These are phyloP conservation scores for Ajuga reptans DNA, from an alignment of 305 asterid species.

Conservation along the genomic window DNA sequence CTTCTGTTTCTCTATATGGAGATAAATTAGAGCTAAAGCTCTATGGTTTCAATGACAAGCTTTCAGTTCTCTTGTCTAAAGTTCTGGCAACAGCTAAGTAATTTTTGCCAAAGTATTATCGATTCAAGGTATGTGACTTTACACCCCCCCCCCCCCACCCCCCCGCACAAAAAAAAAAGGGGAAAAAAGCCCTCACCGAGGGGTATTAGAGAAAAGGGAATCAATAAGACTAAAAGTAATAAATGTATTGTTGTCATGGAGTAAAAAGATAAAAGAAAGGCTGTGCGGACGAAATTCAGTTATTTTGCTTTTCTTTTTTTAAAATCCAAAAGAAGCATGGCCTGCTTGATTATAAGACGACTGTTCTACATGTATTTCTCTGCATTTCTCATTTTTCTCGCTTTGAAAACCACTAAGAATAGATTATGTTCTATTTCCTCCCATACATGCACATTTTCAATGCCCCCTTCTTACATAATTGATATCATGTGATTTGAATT, in stretches of 20 bases:
- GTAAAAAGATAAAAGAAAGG: background rate
- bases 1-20: conserved; percentile 73
- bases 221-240: background rate
- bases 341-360: background rate
- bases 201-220: background rate
- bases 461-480: background rate
- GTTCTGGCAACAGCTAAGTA: conserved; percentile 66
- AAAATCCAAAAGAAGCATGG: conserved; percentile 6
- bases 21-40: conserved; percentile 91
- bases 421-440: background rate
- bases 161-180: too few species aligned
- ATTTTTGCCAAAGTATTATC: conserved; percentile 74
- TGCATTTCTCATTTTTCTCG: background rate
- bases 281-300: background rate
- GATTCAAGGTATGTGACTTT: conserved; percentile 60
- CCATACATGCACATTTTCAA: background rate
- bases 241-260: conserved; percentile 6
- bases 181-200: too few species aligned
- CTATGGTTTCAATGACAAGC: conserved; percentile 94
- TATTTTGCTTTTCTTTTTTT: background rate
- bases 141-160: background rate
- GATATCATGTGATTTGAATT: background rate
- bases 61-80: conserved; percentile 74
- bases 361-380: background rate
- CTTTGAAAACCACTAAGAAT: background rate